phyloP scores from a whole-genome alignment of 129 eudicot species.

The Oenanthe sinensis region DNA sequence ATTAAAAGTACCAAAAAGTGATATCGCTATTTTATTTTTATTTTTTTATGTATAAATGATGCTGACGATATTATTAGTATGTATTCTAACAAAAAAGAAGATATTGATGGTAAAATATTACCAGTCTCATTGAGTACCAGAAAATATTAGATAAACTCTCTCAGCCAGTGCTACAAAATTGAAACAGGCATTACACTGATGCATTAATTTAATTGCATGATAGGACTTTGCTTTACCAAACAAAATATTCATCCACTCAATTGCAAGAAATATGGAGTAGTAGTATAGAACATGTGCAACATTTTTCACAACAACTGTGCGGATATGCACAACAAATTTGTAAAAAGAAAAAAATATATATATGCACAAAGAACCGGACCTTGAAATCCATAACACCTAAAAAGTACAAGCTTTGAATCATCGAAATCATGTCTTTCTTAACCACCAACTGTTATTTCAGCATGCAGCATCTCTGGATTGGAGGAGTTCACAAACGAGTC shows the following conservation, averaged over 20 bases:
- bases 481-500: constrained; percentile 16
- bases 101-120: too few species aligned
- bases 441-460: constrained; percentile 42
- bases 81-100: too few species aligned
- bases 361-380: constrained; percentile 34
- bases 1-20: too few species aligned
- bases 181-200: neutral
- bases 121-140: too few species aligned
- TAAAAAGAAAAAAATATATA: constrained; percentile 8
- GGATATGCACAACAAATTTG: neutral
- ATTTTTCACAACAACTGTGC: neutral
- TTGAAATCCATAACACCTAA: constrained; percentile 15
- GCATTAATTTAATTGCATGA: neutral
- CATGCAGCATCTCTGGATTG: constrained; percentile 22
- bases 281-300: neutral
- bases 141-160: neutral
- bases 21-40: too few species aligned
- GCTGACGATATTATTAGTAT: too few species aligned
- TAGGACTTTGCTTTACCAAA: neutral
- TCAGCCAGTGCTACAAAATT: neutral
- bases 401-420: constrained; percentile 17
- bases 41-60: too few species aligned
- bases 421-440: constrained; percentile 6
- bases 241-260: neutral
- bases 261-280: neutral